These are phyloP conservation scores for Podila clonocystis DNA, from an alignment of 192 early-diverging fungal genomes.

Conservation along the genomic window DNA sequence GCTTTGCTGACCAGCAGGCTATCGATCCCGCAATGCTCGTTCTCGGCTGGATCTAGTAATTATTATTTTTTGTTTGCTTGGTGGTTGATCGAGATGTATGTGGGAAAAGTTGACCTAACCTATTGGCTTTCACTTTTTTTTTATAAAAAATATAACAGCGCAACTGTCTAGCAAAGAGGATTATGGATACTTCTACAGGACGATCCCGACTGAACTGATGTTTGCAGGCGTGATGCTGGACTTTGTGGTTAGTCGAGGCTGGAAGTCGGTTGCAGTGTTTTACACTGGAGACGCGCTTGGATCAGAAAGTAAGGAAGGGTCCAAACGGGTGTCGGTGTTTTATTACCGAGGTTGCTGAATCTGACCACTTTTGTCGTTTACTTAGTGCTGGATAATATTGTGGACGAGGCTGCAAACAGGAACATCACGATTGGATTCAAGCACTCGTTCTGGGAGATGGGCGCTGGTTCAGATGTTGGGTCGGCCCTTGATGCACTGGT, in stretches of 20 bases:
- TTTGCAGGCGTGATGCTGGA: constrained; percentile 57
- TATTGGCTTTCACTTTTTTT: constrained; percentile 2
- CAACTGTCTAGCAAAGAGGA: constrained; percentile 58
- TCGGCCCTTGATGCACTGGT: constrained; percentile 35
- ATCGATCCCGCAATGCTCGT: constrained; percentile 63
- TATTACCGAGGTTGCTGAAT: not conserved
- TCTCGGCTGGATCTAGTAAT: constrained; percentile 60
- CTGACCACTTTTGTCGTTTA: not conserved
- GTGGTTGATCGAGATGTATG: not conserved
- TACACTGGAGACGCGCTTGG: constrained; percentile 59
- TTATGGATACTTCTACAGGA: constrained; percentile 61
- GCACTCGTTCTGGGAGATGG: constrained; percentile 49
- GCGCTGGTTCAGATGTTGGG: constrained; percentile 23
- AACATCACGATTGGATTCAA: constrained; percentile 49
- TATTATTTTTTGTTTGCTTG: not conserved
- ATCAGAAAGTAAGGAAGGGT: constrained; percentile 49
- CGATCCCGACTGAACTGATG: constrained; percentile 61
- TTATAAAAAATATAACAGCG: constrained; percentile 35
- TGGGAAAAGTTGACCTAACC: not conserved
- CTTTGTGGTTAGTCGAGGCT: constrained; percentile 58
- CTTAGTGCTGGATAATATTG: constrained; percentile 54
- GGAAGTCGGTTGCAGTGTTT: constrained; percentile 55
- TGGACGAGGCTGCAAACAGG: constrained; percentile 24
- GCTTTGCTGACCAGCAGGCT: constrained; percentile 58
- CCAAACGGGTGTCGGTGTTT: not conserved